Evolutionary conservation across 164 flowering plant species (phyloP), one percentile per base, ranked within the genome.

Genomic region (Magnolia changhungtana): DNA sequence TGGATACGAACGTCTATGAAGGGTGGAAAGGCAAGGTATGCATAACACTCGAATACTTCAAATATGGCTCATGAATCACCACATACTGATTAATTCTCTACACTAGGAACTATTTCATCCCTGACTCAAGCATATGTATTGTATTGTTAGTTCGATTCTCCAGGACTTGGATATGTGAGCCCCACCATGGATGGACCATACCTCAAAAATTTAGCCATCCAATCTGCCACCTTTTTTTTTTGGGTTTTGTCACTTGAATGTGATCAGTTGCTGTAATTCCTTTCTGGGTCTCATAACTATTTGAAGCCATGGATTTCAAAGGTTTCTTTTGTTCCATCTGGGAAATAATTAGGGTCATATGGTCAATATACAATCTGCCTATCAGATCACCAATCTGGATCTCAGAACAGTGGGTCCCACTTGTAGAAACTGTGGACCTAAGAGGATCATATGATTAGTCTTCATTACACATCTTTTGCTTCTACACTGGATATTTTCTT

Each of bases 1-100:
- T 86, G 27, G 98, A 96, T 79, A 94, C 95, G 75, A 96, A 96
- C 82, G 97, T 94, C 37, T 96, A 81, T 71, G 99, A 96, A 75
- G 98, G 98, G 69, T 74, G 82, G 78, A 87, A 51, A 69, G 95
- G 93, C 37, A 92, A 96, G 97, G 98, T 96, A 90, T 55, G 61
- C 18, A 37, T 0, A 55, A 55, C 61, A 55, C 7, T 55, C 61
- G 18, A 55, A 55, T 55, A 10, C 16, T 55, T 37, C 0, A 55
- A 55, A 55, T 55, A 55, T 10, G 18, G 13, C 61, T 55, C 61
- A 55, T 16, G 18, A 55, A 55, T 0, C 16, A 55, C 13, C 61
- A 55, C 61, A 55, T 10, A 16, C 45, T 5, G 7, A 37, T 37
- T 37, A 37, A 37, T 4, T 37, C 45, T 37, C 45, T 37, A 1